Evolutionary conservation across 2,329 filamentous ascomycete genomes (phyloP).

Genomic region (Rutstroemia sp.): DNA sequence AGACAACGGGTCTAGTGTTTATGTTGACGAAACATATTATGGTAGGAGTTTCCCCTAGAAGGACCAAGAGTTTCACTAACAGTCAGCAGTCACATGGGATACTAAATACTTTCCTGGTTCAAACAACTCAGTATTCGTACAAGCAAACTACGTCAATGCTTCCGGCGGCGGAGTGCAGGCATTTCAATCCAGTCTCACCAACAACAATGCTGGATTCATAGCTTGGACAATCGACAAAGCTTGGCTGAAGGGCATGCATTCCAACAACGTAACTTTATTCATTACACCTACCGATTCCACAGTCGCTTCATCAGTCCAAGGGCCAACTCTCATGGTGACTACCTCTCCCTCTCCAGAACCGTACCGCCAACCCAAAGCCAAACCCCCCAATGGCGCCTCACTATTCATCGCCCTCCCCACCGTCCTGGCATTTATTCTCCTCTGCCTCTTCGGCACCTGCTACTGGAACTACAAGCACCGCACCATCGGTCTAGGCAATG

Average conservation of each 20-base stretch:
- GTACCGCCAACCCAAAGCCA: conserved; percentile 15
- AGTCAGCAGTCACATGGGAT: conserved; percentile 27
- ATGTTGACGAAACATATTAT: conserved; percentile 26
- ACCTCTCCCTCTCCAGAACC: conserved; percentile 15
- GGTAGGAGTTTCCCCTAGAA: conserved; percentile 10
- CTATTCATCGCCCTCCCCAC: conserved; percentile 27
- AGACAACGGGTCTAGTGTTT: conserved; percentile 24
- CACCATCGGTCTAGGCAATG: conserved; percentile 25
- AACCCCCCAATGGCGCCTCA: conserved; percentile 18
- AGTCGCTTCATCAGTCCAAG: conserved; percentile 12
- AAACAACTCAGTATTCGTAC: conserved; percentile 22
- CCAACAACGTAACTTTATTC: conserved; percentile 25
- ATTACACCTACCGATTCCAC: conserved; percentile 18
- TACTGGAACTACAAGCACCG: conserved; percentile 23
- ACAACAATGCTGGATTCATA: conserved; percentile 18
- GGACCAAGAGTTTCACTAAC: conserved; percentile 2
- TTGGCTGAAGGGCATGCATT: conserved; percentile 18
- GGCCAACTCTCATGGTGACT: conserved; percentile 22
- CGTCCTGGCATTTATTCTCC: conserved; percentile 21
- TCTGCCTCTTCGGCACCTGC: conserved; percentile 21
- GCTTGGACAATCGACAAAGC: conserved; percentile 22
- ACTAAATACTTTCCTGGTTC: conserved; percentile 18
- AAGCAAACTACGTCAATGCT: conserved; percentile 26
- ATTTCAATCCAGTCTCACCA: conserved; percentile 20
- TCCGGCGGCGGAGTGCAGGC: conserved; percentile 23